Evolutionary conservation across 2,329 filamentous ascomycete species (phyloP).

Genomic region (Aspergillus jensenii): DNA sequence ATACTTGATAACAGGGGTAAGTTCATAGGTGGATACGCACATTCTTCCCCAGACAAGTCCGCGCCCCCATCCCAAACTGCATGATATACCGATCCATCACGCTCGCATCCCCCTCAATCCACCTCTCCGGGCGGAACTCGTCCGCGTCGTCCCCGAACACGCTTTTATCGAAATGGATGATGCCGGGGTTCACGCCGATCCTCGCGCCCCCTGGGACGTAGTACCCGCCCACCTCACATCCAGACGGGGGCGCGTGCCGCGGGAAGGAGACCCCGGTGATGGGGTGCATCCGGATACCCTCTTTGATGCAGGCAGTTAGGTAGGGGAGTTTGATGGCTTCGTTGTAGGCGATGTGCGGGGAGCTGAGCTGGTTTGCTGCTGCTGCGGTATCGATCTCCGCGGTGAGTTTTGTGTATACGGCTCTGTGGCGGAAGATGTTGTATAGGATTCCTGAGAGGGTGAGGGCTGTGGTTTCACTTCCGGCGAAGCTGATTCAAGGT

Average conservation of each 20-base stretch:
- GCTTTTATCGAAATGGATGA: not conserved
- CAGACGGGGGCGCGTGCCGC: slow-evolving; percentile 16
- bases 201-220: slow-evolving; percentile 3
- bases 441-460: slow-evolving; percentile 36
- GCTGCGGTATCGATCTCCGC: slow-evolving; percentile 11
- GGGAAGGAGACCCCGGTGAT: slow-evolving; percentile 24
- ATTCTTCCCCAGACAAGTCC: slow-evolving; percentile 15
- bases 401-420: slow-evolving; percentile 16
- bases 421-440: slow-evolving; percentile 35
- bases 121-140: not conserved
- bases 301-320: slow-evolving; percentile 52
- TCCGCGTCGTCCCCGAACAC: not conserved
- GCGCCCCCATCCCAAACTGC: slow-evolving; percentile 11
- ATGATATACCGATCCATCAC: not conserved
- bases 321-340: slow-evolving; percentile 42
- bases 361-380: not conserved
- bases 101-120: not conserved
- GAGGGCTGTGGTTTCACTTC: slow-evolving; percentile 37
- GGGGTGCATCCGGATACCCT: slow-evolving; percentile 48
- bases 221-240: slow-evolving; percentile 7
- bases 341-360: slow-evolving; percentile 8
- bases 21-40: not conserved
- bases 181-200: not conserved
- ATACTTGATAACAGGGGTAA: too few relatives aligned
- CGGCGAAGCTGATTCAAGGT: slow-evolving; percentile 26